Evolutionary conservation across 257 asterid genomes (phyloP), one percentile per base, ranked within the genome.

Genomic region (Nicotiana otophora): DNA sequence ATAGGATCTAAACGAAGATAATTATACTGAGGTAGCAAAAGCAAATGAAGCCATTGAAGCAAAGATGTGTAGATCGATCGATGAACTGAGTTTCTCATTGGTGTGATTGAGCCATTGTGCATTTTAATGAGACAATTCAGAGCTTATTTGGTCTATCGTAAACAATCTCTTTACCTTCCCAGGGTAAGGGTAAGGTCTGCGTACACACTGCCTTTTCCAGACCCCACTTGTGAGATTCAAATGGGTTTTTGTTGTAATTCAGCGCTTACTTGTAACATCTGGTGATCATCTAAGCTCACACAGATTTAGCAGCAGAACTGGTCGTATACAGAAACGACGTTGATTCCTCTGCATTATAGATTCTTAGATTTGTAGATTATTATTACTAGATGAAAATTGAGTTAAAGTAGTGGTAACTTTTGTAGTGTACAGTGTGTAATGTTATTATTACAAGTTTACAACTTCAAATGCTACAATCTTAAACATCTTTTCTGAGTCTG

Each of bases 11-110:
- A 33, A 28, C 30, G 53, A 66, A 20, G 81, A 1, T 39, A 1
- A 85, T 70, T 57, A 48, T 33, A 70, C 64, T 8, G 64, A 31
- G 17, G 74, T 66, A 78, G 36, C 65, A 81, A 78, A 74, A 63
- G 79, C 62, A 65, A 63, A 62, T 39, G 10, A 61, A 34, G 83
- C 76, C 5, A 55, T 34, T 3, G 87, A 82, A 78, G 34, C 84
- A 7, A 78, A 83, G 53, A 26, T 85, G 51, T 79, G 88, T 53
- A 68, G 57, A 83, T 80, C 87, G 0, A 33, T 83, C 2, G 82
- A 80, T 60, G 88, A 88, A 54, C 34, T 86, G 79, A 88, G 84
- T 83, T 64, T 84, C 55, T 83, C 91, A 53, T 84, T 83, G 4
- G 81, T 69, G 61, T 86, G 85, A 81, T 57, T 63, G 46, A 39